Evolutionary conservation across 805 yeast species (phyloP), one percentile per base, ranked within the genome.

Genomic region (Starmerella geochares): DNA sequence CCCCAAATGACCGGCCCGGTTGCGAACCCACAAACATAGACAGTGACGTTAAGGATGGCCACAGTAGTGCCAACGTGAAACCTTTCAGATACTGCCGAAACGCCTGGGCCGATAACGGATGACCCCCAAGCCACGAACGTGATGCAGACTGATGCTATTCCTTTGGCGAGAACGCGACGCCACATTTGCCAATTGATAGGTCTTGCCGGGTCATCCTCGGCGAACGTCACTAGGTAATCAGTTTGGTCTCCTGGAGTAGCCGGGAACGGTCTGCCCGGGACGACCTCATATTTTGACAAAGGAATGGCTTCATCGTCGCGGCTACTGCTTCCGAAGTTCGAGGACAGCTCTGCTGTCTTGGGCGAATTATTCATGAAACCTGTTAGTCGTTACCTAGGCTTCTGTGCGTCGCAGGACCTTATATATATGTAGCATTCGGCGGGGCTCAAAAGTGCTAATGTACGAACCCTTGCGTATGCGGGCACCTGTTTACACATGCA

Each of bases 1-100:
- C 82, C 85, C 74, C 79, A 77, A 11, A 80, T 54, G 62, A 79
- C 66, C 3, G 85, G 84, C 0, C 87, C 88, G 14, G 77, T 64
- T 1, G 83, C 84, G 58, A 80, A 75, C 0, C 87, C 88, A 43
- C 80, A 61, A 11, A 81, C 76, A 56, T 75, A 82, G 14, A 81
- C 63, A 0, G 86, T 71, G 1, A 81, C 74, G 10, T 76, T 72
- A 41, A 81, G 65, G 14, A 75, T 65, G 3, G 80, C 73, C 0
- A 71, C 75, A 17, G 72, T 74, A 31, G 65, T 46, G 4, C 75
- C 71, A 13, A 77, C 66, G 23, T 71, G 72, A 65, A 64, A 77
- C 14, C 62, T 63, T 52, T 60, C 61, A 51, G 68, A 53, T 13
- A 69, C 61, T 14, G 57, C 63, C 46, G 55, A 64, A 48, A 53